Conservation (phyloP, 805 yeast species). For the Grigorovia transvaalensis region DNA sequence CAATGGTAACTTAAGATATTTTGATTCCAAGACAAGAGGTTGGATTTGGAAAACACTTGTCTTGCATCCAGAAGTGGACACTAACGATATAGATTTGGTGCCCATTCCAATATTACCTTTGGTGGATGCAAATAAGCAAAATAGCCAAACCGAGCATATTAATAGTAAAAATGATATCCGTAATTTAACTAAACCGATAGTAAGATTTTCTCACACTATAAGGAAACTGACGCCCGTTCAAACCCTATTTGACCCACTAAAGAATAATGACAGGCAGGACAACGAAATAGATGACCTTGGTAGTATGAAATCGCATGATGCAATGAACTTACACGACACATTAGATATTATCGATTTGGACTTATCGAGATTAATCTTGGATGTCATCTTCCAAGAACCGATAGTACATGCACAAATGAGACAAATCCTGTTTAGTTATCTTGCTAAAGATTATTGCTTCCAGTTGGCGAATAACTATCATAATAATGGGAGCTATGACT, state of each 20-base stretch:
- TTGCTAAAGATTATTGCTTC: not conserved
- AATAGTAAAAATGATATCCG: not conserved
- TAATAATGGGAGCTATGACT: no score
- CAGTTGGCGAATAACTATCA: no score
- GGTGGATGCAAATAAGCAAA: not conserved
- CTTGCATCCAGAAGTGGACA: conserved; percentile 9
- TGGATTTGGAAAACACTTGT: conserved; percentile 27
- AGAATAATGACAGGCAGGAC: not conserved
- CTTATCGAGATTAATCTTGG: conserved; percentile 19
- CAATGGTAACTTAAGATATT: not conserved
- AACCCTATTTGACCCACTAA: not conserved
- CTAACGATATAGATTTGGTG: conserved; percentile 3
- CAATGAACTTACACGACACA: conserved; percentile 14
- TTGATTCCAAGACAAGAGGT: conserved; percentile 11
- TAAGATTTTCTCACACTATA: conserved; percentile 8
- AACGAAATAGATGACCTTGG: no score
- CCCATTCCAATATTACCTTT: conserved; percentile 10
- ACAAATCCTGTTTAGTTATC: conserved; percentile 19
- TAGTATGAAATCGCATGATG: not conserved
- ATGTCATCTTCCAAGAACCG: conserved; percentile 13
- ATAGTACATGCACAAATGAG: conserved; percentile 17
- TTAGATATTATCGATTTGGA: conserved; percentile 24
- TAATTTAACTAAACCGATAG: not conserved
- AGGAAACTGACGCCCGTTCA: conserved; percentile 18
- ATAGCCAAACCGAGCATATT: no score